phyloP scores from a whole-genome alignment of 257 asterid genomes.

The Solanum piurae region DNA sequence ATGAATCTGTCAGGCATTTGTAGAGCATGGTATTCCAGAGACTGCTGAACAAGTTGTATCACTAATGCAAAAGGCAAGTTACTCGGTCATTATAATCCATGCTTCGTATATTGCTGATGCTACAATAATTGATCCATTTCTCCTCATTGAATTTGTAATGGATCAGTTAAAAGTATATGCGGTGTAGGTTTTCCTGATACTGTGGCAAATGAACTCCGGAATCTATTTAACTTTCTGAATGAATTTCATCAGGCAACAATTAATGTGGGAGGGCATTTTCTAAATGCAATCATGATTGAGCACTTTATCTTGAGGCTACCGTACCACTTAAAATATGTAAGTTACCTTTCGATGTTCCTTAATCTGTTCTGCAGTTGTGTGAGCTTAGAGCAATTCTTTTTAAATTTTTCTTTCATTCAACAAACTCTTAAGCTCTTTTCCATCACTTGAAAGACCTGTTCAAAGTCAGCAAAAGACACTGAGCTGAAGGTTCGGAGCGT shows the following conservation, averaged over 20 bases:
- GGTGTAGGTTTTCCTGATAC: neutral
- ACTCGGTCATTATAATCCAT: neutral
- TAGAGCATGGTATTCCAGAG: conserved; percentile 67
- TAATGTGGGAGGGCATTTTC: conserved; percentile 55
- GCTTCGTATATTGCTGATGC: neutral
- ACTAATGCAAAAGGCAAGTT: conserved; percentile 72
- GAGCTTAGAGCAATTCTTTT: neutral
- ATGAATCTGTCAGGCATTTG: conserved; percentile 42
- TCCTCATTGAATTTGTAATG: neutral
- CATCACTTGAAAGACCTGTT: conserved; percentile 33
- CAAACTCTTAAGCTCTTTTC: neutral
- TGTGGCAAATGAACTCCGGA: neutral
- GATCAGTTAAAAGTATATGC: neutral
- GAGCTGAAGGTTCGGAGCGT: conserved; percentile 37
- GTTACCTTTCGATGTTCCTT: conserved; percentile 4
- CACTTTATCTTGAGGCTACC: conserved; percentile 86
- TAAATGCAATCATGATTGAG: conserved; percentile 67
- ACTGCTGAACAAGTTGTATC: conserved; percentile 43
- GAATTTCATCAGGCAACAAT: conserved; percentile 48
- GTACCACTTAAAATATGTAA: conserved; percentile 65
- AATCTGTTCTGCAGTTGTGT: neutral
- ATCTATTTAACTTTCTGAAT: neutral
- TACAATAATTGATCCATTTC: neutral
- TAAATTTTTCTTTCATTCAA: neutral
- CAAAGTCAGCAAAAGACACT: conserved; percentile 40